Conservation (phyloP, 139 green algal genomes). For the Coelastrella sp. region DNA sequence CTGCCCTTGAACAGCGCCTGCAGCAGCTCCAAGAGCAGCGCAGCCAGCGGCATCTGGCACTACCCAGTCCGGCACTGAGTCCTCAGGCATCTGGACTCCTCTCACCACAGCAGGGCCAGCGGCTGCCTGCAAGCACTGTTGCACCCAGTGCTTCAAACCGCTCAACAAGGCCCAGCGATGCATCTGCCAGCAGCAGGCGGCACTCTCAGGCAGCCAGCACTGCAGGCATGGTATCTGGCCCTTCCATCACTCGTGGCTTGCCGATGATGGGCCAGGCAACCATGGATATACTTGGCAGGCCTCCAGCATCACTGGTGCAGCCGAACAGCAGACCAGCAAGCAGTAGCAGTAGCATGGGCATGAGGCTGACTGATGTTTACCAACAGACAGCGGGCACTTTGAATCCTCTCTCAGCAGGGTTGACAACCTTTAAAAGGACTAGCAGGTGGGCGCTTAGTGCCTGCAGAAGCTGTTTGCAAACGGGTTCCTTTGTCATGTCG, state of each 20-base stretch:
- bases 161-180: background rate
- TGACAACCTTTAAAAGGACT: conserved; percentile 7
- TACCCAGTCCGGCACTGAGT: background rate
- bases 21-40: conserved; percentile 25
- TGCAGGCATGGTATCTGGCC: background rate
- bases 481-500: too few species aligned
- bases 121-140: background rate
- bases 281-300: conserved; percentile 28
- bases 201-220: background rate
- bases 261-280: conserved; percentile 30
- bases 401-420: conserved; percentile 22
- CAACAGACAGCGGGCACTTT: conserved; percentile 15
- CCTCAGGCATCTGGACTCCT: background rate
- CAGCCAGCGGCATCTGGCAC: background rate
- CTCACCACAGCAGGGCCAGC: background rate
- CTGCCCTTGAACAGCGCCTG: background rate
- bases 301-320: background rate
- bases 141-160: background rate
- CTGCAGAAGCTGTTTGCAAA: background rate
- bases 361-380: conserved; percentile 31
- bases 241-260: background rate
- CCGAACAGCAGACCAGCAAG: background rate
- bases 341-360: background rate
- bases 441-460: conserved; percentile 22
- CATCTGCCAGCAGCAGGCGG: conserved; percentile 1